Evolutionary conservation across 805 yeast genomes (phyloP), one percentile per base, ranked within the genome.

Genomic region (Hemisphaericaspora nanyangensis): DNA sequence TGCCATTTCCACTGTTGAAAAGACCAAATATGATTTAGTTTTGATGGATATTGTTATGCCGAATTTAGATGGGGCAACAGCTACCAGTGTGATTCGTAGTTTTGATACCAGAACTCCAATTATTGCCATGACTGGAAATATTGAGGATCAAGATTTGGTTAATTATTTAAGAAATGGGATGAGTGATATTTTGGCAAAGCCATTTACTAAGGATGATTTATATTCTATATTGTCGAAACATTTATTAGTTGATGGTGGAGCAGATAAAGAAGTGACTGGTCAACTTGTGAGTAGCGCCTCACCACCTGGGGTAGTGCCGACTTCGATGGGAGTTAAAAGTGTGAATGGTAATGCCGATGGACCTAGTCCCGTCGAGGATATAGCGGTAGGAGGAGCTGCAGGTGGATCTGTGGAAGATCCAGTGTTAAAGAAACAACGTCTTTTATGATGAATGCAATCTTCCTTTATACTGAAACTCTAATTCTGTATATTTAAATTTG

Each of bases 11-110:
- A 82, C 80, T 0, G 76, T 85, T 22, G 90, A 82, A 54, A 77
- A 78, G 36, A 76, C 77, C 26, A 76, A 81, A 49, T 85, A 80
- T 52, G 95, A 84, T 60, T 64, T 85, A 42, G 91, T 85, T 1
- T 59, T 85, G 31, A 85, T 85, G 95, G 95, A 85, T 62, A 85
- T 85, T 37, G 91, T 85, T 17, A 85, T 85, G 93, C 95, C 95
- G 10, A 85, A 83, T 56, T 61, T 85, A 50, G 88, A 87, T 65
- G 88, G 96, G 52, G 89, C 90, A 16, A 82, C 95, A 2, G 96
- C 96, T 1, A 85, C 96, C 1, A 83, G 91, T 29, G 79, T 91
- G 31, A 88, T 93, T 34, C 73, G 98, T 49, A 79, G 83, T 15
- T 86, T 87, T 56, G 95, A 89, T 58, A 77, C 79, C 16, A 76